Conservation (phyloP, 1,284 basidiomycete genomes). For the Polyporus tsugae region DNA sequence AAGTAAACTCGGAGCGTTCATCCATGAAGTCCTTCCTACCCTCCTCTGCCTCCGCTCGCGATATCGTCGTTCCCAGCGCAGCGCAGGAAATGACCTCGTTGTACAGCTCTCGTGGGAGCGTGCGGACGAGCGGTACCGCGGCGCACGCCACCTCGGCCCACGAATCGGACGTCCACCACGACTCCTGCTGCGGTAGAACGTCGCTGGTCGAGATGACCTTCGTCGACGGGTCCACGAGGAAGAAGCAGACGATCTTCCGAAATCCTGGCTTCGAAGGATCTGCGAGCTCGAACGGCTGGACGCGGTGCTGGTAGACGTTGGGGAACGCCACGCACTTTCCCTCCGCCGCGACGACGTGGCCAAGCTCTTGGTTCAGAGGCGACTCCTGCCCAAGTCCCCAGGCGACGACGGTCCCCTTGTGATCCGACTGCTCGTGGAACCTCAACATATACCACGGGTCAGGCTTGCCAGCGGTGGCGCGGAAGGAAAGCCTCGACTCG, state of each 20-base stretch:
- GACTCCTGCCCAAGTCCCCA: neutral
- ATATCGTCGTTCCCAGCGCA: neutral
- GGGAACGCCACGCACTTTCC: neutral
- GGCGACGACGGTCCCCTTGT: neutral
- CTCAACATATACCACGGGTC: neutral
- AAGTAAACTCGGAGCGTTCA: neutral
- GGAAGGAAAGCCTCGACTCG: slow-evolving; percentile 30
- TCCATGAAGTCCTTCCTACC: neutral
- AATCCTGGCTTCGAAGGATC: slow-evolving; percentile 43
- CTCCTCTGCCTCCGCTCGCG: slow-evolving; percentile 2
- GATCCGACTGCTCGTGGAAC: neutral
- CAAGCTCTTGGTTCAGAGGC: neutral
- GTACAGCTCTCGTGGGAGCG: slow-evolving; percentile 1
- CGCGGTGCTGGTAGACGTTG: slow-evolving; percentile 42
- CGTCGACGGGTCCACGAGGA: slow-evolving; percentile 43
- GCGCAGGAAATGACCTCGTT: neutral
- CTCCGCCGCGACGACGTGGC: neutral
- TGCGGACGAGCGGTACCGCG: neutral
- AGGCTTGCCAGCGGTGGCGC: neutral
- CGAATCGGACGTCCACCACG: slow-evolving; percentile 22
- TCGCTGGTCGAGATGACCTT: slow-evolving; percentile 31
- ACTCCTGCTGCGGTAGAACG: slow-evolving; percentile 33
- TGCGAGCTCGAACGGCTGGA: slow-evolving; percentile 30
- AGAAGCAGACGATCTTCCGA: slow-evolving; percentile 45
- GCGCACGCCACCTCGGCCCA: neutral